These are phyloP conservation scores for Bryoglossum gracile DNA, from an alignment of 495 filamentous ascomycete species.

Conservation along the genomic window DNA sequence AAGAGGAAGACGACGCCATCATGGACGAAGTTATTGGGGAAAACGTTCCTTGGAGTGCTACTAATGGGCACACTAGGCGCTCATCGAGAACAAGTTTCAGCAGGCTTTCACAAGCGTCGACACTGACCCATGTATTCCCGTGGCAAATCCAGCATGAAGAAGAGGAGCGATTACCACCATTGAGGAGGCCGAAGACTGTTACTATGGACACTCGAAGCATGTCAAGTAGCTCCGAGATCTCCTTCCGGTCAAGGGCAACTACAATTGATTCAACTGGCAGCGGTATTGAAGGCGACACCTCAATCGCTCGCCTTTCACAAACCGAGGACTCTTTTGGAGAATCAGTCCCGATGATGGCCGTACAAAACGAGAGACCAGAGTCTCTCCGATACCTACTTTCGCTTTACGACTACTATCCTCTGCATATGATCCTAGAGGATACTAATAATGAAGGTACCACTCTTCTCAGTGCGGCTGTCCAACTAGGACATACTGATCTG, in stretches of 20 bases:
- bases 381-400: conserved; percentile 72
- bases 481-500: conserved; percentile 67
- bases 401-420: conserved; percentile 63
- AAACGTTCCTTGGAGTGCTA: conserved; percentile 29
- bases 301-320: conserved; percentile 70
- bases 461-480: conserved; percentile 87
- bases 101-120: conserved; percentile 39
- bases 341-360: conserved; percentile 93
- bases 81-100: conserved; percentile 39
- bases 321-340: conserved; percentile 77
- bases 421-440: conserved; percentile 66
- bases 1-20: conserved; percentile 38
- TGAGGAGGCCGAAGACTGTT: conserved; percentile 63
- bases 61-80: conserved; percentile 37
- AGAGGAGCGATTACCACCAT: conserved; percentile 32
- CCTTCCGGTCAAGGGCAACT: conserved; percentile 65
- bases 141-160: conserved; percentile 54
- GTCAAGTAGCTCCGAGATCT: conserved; percentile 76
- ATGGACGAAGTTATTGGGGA: conserved; percentile 31
- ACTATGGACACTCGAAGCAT: conserved; percentile 82
- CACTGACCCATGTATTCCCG: conserved; percentile 82
- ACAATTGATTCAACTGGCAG: conserved; percentile 68
- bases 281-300: conserved; percentile 76
- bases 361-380: conserved; percentile 65
- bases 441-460: conserved; percentile 83